Conservation (phyloP, 2,329 filamentous ascomycete genomes). For the Neofusicoccum laricinum region DNA sequence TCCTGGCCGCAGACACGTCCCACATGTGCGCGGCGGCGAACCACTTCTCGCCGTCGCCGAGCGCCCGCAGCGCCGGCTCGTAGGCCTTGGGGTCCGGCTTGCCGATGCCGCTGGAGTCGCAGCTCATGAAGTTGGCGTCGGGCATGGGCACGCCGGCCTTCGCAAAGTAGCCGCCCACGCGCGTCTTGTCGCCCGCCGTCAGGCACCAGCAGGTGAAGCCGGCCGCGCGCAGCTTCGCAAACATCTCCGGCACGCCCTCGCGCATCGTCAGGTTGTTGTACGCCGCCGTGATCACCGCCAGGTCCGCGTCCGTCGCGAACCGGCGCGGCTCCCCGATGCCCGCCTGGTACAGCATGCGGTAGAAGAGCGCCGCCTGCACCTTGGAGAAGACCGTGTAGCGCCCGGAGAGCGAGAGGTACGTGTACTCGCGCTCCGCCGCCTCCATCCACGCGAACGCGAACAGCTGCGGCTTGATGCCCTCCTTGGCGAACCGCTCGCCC, state of each 20-base stretch:
- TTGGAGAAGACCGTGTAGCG: conserved; percentile 44
- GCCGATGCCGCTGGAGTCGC: conserved; percentile 47
- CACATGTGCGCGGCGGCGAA: conserved; percentile 61
- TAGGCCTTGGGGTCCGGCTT: conserved; percentile 53
- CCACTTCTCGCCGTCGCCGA: conserved; percentile 47
- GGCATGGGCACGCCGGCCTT: conserved; percentile 50
- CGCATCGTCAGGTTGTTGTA: conserved; percentile 35
- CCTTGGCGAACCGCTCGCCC: conserved; percentile 38
- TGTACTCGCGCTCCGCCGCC: conserved; percentile 49
- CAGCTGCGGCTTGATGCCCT: conserved; percentile 40
- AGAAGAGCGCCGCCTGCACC: conserved; percentile 47
- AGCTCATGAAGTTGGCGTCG: conserved; percentile 50
- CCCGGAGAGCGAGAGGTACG: conserved; percentile 46
- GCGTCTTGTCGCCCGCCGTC: conserved; percentile 50
- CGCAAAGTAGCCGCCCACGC: conserved; percentile 54
- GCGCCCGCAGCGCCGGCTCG: conserved; percentile 40
- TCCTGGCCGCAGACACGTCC: conserved; percentile 55
- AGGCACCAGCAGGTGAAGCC: conserved; percentile 56
- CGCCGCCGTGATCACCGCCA: conserved; percentile 37
- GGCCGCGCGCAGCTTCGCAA: conserved; percentile 41
- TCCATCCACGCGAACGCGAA: conserved; percentile 50
- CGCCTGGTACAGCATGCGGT: conserved; percentile 46
- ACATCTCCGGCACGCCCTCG: conserved; percentile 41
- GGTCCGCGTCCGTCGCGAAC: conserved; percentile 44
- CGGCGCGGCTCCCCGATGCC: conserved; percentile 44